These are phyloP conservation scores for Rachicladosporium sp. DNA, from an alignment of 2,329 filamentous ascomycete species.

Conservation along the genomic window DNA sequence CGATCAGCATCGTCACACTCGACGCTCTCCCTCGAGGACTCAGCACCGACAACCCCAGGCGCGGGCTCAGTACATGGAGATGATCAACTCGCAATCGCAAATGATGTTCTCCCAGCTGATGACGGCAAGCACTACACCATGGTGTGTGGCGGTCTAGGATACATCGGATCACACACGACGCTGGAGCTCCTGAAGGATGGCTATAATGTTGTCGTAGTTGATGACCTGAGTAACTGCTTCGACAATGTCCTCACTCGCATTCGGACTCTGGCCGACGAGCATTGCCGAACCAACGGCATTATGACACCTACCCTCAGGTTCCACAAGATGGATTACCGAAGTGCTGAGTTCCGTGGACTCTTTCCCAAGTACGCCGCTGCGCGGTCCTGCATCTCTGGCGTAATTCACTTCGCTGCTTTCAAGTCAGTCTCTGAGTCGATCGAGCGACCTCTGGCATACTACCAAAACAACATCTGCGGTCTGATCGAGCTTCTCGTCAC, in stretches of 20 bases:
- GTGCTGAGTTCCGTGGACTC: constrained; percentile 29
- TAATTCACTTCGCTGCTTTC: constrained; percentile 59
- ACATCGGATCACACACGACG: constrained; percentile 45
- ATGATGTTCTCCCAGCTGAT: constrained; percentile 4
- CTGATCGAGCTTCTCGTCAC: constrained; percentile 47
- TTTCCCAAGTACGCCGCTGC: constrained; percentile 30
- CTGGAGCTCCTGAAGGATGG: constrained; percentile 43
- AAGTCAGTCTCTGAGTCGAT: constrained; percentile 57
- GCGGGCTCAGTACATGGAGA: neutral
- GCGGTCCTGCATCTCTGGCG: constrained; percentile 44
- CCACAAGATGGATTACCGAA: constrained; percentile 38
- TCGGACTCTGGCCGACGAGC: constrained; percentile 22
- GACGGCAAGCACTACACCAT: constrained; percentile 28
- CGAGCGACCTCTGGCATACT: constrained; percentile 48
- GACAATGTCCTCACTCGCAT: constrained; percentile 27
- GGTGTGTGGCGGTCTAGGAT: constrained; percentile 43
- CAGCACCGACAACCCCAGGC: constrained; percentile 3
- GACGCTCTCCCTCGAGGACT: constrained; percentile 6
- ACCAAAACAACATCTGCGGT: constrained; percentile 55
- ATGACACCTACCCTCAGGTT: constrained; percentile 34
- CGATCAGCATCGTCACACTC: constrained; percentile 3
- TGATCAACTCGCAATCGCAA: neutral
- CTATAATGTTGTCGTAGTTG: constrained; percentile 39
- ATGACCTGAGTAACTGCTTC: constrained; percentile 34
- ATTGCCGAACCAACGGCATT: constrained; percentile 28